Evolutionary conservation across 108 stramenopile species (phyloP).

Genomic region (Fistulifera solaris): DNA sequence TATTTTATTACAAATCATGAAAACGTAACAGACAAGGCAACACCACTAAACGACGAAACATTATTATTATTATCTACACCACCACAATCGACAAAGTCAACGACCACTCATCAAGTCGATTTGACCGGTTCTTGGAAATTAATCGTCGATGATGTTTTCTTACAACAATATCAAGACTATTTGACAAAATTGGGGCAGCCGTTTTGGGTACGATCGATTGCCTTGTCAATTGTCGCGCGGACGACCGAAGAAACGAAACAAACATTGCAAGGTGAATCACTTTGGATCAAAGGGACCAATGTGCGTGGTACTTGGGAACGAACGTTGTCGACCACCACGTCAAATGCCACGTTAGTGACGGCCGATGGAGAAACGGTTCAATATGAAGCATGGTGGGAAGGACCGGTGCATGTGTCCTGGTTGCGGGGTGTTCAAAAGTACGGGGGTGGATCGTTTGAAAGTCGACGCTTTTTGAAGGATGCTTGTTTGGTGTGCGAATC

Average conservation of each 20-base stretch:
- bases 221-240: constrained; percentile 45
- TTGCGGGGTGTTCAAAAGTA: constrained; percentile 60
- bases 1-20: too few relatives aligned
- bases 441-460: constrained; percentile 65
- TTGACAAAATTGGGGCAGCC: constrained; percentile 68
- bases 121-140: constrained; percentile 67
- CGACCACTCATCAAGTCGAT: constrained; percentile 31
- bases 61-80: too few relatives aligned
- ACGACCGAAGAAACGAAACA: constrained; percentile 67
- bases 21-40: too few relatives aligned
- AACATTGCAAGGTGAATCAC: constrained; percentile 37
- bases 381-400: constrained; percentile 78
- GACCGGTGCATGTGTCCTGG: constrained; percentile 59
- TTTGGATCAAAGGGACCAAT: constrained; percentile 55
- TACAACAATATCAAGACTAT: constrained; percentile 61
- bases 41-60: too few relatives aligned
- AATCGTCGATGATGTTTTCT: constrained; percentile 57
- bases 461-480: constrained; percentile 38
- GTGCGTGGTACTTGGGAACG: constrained; percentile 73
- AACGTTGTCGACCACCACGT: constrained; percentile 50
- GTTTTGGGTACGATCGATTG: constrained; percentile 56
- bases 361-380: constrained; percentile 61
- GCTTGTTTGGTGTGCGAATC: constrained; percentile 53
- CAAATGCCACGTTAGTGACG: constrained; percentile 28
- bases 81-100: constrained; percentile 58